A percentile compares a stretch with the other conserved stretches of the same genome.
Evolutionary conservation across 1,139 yeast genomes (phyloP).

Genomic region (Blastobotrys persicus): DNA sequence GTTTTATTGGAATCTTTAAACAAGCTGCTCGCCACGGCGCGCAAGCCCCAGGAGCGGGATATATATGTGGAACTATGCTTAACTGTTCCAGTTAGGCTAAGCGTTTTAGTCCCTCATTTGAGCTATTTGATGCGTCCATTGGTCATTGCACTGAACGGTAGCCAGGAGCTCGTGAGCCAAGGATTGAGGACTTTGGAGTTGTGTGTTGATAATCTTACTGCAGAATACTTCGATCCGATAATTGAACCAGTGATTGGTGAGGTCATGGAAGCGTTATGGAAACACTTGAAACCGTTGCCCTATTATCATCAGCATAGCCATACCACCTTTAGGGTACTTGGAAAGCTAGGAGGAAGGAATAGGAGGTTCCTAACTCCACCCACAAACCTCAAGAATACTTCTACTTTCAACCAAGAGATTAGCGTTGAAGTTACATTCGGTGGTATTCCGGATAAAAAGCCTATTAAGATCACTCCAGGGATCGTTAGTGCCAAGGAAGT

Average conservation of each 20-base stretch:
- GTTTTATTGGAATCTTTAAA: constrained; percentile 82
- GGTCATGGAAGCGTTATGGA: constrained; percentile 91
- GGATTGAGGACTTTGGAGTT: constrained; percentile 91
- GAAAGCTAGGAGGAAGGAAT: constrained; percentile 95
- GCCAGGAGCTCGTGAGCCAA: constrained; percentile 89
- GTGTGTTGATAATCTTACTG: constrained; percentile 95
- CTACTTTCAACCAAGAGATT: constrained; percentile 64
- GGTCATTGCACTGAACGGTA: constrained; percentile 84
- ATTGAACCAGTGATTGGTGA: constrained; percentile 94
- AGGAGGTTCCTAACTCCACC: constrained; percentile 80
- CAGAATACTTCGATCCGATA: constrained; percentile 95
- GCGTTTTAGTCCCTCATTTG: constrained; percentile 90
- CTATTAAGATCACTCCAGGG: constrained; percentile 81
- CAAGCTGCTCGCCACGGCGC: constrained; percentile 75
- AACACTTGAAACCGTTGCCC: constrained; percentile 86
- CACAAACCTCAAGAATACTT: constrained; percentile 54
- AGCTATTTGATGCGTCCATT: constrained; percentile 86
- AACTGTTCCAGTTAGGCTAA: constrained; percentile 91
- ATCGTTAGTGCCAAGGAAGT: constrained; percentile 64
- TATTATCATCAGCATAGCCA: constrained; percentile 91
- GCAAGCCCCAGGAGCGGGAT: constrained; percentile 88
- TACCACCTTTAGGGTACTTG: constrained; percentile 87
- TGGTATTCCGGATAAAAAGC: constrained; percentile 61
- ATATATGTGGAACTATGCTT: constrained; percentile 90
- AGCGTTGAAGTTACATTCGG: constrained; percentile 67